These are phyloP conservation scores for Davidsoniella neocaledoniae DNA, from an alignment of 2,329 filamentous ascomycete species.

Conservation along the genomic window DNA sequence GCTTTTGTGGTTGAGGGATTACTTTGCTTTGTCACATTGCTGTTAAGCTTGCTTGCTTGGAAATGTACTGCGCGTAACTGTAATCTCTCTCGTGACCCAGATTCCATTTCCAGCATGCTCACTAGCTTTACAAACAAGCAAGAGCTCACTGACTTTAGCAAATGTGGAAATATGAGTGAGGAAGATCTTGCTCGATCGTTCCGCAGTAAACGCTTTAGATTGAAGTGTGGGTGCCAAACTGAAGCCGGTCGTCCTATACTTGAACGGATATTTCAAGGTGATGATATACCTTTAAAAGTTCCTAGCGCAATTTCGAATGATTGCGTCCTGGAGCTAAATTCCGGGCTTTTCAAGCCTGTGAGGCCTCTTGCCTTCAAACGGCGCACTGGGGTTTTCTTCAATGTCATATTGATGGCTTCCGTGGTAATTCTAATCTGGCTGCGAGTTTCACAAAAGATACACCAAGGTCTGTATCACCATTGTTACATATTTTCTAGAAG, in stretches of 20 bases:
- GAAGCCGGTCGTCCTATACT: neutral
- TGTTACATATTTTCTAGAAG: no score
- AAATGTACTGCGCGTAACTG: no score
- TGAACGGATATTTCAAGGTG: neutral
- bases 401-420: slow-evolving; percentile 9
- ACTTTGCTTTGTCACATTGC: no score
- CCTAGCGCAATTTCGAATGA: neutral
- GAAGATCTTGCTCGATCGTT: no score
- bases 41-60: no score
- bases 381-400: slow-evolving; percentile 14
- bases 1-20: no score
- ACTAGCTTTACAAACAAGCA: no score
- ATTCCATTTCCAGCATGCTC: no score
- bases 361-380: slow-evolving; percentile 15
- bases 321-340: neutral
- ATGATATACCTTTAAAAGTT: neutral
- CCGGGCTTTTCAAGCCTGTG: slow-evolving; percentile 13
- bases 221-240: slow-evolving; percentile 10
- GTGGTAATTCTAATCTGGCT: slow-evolving; percentile 15
- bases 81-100: no score
- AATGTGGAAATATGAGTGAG: no score
- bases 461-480: slow-evolving; percentile 14
- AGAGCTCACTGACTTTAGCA: no score
- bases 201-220: no score
- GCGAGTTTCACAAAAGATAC: slow-evolving; percentile 14